A percentile compares a stretch with the other conserved stretches of the same genome.
phyloP scores from a whole-genome alignment of 2,329 filamentous ascomycete species.

The Fusarium sp. region DNA sequence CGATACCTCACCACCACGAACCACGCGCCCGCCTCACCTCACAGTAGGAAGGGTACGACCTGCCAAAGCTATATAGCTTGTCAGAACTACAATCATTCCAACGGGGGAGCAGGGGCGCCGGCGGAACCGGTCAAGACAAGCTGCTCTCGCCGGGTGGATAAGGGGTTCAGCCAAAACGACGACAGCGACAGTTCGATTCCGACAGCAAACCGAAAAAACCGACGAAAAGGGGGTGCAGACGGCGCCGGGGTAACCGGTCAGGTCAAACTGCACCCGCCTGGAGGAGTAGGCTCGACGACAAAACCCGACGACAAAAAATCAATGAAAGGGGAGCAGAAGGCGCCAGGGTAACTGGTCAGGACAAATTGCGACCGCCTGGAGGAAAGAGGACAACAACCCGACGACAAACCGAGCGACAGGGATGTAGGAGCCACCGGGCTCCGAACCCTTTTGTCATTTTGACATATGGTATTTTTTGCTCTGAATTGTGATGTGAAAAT shows the following conservation, averaged over 20 bases:
- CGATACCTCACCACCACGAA: slow-evolving; percentile 9
- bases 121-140: slow-evolving; percentile 49
- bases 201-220: neutral
- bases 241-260: slow-evolving; percentile 47
- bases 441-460: slow-evolving; percentile 49
- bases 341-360: slow-evolving; percentile 47
- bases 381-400: slow-evolving; percentile 6
- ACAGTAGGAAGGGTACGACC: slow-evolving; percentile 2
- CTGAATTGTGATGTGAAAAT: neutral
- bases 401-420: slow-evolving; percentile 37
- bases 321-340: slow-evolving; percentile 21
- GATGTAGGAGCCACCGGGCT: slow-evolving; percentile 46
- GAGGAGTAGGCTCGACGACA: slow-evolving; percentile 20
- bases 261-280: slow-evolving; percentile 45
- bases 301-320: slow-evolving; percentile 4
- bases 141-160: slow-evolving; percentile 37
- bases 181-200: slow-evolving; percentile 35
- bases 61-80: slow-evolving; percentile 24
- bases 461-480: neutral
- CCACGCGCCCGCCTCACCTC: neutral
- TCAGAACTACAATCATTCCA: neutral
- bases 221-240: slow-evolving; percentile 2
- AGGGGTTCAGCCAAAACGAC: slow-evolving; percentile 3
- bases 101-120: slow-evolving; percentile 44
- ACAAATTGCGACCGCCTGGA: slow-evolving; percentile 40